Conservation (phyloP, 805 yeast genomes). For the Suhomyces pyralidae region DNA sequence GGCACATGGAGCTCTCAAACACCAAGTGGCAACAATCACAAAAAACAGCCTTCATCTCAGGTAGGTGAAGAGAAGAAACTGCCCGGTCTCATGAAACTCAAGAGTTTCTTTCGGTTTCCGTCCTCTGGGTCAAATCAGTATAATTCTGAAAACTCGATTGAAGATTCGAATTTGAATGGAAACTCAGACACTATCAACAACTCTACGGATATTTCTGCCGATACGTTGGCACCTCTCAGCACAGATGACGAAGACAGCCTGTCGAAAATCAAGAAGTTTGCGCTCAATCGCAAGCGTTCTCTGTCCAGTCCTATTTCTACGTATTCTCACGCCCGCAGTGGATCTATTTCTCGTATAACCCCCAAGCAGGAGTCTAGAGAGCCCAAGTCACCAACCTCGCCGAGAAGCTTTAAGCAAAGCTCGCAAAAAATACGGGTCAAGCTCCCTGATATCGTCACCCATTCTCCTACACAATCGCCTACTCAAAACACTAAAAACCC, state of each 20-base stretch:
- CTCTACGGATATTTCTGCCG: not conserved
- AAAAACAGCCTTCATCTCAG: conserved; percentile 3
- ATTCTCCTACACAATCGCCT: not conserved
- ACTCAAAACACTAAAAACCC: not conserved
- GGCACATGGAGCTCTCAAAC: not conserved
- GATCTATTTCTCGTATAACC: not conserved
- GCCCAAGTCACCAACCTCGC: not conserved
- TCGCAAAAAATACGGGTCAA: conserved; percentile 7
- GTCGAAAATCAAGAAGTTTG: conserved; percentile 1
- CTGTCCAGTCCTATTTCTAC: conserved; percentile 7
- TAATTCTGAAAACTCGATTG: not conserved
- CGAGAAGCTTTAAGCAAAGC: conserved; percentile 6
- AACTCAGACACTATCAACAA: not conserved
- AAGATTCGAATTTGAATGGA: not conserved
- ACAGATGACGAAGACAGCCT: not conserved
- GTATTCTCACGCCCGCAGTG: not conserved
- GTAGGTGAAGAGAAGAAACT: conserved; percentile 11
- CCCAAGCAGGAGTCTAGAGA: not conserved
- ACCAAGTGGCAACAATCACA: not conserved
- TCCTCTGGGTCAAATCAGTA: not conserved
- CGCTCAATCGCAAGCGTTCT: conserved; percentile 9
- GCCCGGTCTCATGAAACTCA: conserved; percentile 26
- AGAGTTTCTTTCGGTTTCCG: conserved; percentile 25
- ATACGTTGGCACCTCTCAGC: not conserved
- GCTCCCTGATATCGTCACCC: conserved; percentile 13